A percentile compares a stretch with the other conserved stretches of the same genome.
phyloP scores from a whole-genome alignment of 495 filamentous ascomycete species.

The Hypoxylon cercidicola region DNA sequence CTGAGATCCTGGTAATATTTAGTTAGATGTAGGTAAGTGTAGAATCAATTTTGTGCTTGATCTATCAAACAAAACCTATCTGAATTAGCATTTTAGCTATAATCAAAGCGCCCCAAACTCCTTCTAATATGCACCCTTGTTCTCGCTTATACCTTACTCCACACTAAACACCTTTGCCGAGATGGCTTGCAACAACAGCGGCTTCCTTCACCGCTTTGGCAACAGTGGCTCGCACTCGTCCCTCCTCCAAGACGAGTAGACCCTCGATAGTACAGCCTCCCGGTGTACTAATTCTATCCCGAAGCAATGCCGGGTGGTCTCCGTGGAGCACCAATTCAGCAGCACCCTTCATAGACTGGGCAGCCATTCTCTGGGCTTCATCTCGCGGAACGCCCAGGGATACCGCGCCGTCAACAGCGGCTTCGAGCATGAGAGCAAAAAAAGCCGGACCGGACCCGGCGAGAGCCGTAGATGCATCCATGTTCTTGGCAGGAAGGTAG shows the following conservation, averaged over 20 bases:
- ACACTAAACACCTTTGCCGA: conserved; percentile 67
- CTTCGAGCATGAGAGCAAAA: conserved; percentile 80
- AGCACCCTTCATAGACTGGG: conserved; percentile 79
- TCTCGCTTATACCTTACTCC: conserved; percentile 50
- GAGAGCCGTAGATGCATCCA: conserved; percentile 80
- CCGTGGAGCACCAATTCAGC: conserved; percentile 75
- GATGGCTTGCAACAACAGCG: conserved; percentile 76
- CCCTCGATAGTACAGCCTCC: conserved; percentile 86
- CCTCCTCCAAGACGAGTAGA: conserved; percentile 79
- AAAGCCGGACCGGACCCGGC: conserved; percentile 85
- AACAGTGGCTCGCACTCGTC: conserved; percentile 73
- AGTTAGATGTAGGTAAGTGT: no score
- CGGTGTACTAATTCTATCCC: conserved; percentile 82
- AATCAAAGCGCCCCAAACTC: conserved; percentile 30
- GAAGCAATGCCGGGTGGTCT: conserved; percentile 79
- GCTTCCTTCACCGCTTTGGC: conserved; percentile 80
- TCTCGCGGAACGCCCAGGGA: conserved; percentile 82
- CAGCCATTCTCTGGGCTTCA: conserved; percentile 83
- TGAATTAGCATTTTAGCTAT: conserved; percentile 21
- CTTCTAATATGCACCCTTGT: conserved; percentile 24
- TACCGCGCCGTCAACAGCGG: conserved; percentile 79
- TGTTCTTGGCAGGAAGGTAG: conserved; percentile 68
- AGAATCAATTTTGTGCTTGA: no score
- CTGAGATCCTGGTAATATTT: no score
- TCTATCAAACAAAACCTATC: conserved; percentile 5